Base-by-base conservation (phyloP, 2,329 filamentous ascomycete species). In the Verticillium tricorpus region DNA sequence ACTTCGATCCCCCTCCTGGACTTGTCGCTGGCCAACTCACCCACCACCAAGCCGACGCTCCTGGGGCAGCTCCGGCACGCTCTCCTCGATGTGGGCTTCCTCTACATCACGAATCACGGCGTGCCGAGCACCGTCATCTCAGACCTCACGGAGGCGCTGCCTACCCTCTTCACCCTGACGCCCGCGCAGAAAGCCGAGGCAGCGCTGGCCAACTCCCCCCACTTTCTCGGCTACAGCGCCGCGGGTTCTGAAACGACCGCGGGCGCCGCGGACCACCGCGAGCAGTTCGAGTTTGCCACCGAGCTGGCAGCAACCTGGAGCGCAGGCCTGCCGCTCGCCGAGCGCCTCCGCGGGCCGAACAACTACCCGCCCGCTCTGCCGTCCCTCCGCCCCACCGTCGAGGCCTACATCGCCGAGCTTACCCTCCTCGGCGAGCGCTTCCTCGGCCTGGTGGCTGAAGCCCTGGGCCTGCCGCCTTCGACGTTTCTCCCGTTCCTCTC, bases 261-360 rank as follows among this genome's bases (percentile, higher is more conserved):
- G 0, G 82, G 83, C 0, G 71, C 73, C 59, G 67, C 71, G 15
- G 85, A 88, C 67, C 72, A 76, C 19, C 73, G 85, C 19, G 85
- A 88, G 69, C 85, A 88, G 66, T 82, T 86, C 57, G 85, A 88
- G 68, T 83, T 85, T 67, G 84, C 82, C 15, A 87, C 83, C 0
- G 84, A 87, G 65, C 70, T 86, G 34, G 61, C 71, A 0, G 74
- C 71, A 1, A 74, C 67, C 1, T 78, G 76, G 69, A 56, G 66
- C 1, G 65, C 66, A 5, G 72, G 68, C 1, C 56, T 66, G 12
- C 76, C 79, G 5, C 61, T 79, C 25, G 77, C 75, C 60, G 79
- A 81, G 59, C 69, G 76, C 2, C 65, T 84, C 28, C 72, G 75
- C n/a, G 80, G 81, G 0, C 80, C 80, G 2, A 82, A 80, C 65